phyloP scores from a whole-genome alignment of 306 rosid species.

The Trichosanthes truncata region DNA sequence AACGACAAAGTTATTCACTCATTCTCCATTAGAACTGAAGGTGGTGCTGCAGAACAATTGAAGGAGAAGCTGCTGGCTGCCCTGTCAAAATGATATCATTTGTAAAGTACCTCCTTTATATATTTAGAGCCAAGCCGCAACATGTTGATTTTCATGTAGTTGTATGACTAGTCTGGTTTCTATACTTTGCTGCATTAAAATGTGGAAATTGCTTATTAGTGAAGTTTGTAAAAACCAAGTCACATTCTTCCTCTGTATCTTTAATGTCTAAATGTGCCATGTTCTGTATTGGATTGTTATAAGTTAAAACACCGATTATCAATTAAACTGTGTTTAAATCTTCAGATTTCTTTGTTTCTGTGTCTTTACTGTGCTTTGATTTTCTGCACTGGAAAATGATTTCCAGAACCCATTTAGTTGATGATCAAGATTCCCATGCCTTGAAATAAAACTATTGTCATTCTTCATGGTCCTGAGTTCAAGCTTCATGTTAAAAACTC shows the following conservation, averaged over 20 bases:
- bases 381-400: neutral
- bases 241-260: neutral
- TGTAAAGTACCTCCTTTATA: neutral
- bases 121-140: neutral
- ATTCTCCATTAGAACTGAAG: constrained; percentile 54
- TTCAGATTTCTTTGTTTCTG: neutral
- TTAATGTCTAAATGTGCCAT: neutral
- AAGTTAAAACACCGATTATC: neutral
- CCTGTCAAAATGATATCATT: constrained; percentile 31
- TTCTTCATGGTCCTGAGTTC: neutral
- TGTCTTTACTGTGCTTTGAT: neutral
- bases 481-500: neutral
- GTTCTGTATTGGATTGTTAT: neutral
- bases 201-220: neutral
- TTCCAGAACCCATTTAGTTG: neutral
- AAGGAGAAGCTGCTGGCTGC: constrained; percentile 69
- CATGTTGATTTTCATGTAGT: neutral
- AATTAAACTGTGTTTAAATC: neutral
- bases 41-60: constrained; percentile 58
- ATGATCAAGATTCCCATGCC: neutral
- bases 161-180: constrained; percentile 10
- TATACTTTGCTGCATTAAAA: neutral
- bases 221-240: neutral
- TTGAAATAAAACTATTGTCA: neutral
- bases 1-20: constrained; percentile 52